Percentiles rank a stretch among this genome's conserved stretches.
These are phyloP conservation scores for Hawksworthiomyces lignivorus DNA, from an alignment of 2,329 filamentous ascomycete genomes.

Conservation along the genomic window DNA sequence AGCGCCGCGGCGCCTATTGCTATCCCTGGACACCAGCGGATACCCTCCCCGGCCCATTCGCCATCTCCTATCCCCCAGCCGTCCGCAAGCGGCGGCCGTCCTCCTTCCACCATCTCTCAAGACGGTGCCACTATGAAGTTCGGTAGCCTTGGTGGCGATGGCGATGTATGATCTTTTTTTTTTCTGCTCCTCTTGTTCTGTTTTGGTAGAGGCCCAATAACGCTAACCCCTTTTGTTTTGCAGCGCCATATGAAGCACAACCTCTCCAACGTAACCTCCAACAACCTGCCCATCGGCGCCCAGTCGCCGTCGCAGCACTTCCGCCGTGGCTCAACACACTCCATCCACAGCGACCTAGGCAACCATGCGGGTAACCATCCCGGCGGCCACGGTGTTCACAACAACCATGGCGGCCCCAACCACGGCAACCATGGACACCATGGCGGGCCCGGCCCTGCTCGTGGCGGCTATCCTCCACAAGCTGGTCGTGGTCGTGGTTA, in stretches of 20 bases:
- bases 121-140: constrained; percentile 66
- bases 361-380: constrained; percentile 52
- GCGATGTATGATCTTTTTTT: constrained; percentile 54
- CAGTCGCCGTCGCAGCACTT: constrained; percentile 60
- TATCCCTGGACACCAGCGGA: constrained; percentile 60
- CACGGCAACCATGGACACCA: constrained; percentile 48
- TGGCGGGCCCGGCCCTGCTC: constrained; percentile 50
- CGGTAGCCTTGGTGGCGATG: constrained; percentile 74
- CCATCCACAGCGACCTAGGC: constrained; percentile 65
- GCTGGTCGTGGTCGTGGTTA: constrained; percentile 41
- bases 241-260: constrained; percentile 61
- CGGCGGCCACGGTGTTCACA: constrained; percentile 51
- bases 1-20: constrained; percentile 48
- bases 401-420: constrained; percentile 69
- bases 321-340: constrained; percentile 80
- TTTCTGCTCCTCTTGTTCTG: constrained; percentile 2
- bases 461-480: constrained; percentile 44
- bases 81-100: constrained; percentile 74
- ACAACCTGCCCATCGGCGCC: constrained; percentile 37
- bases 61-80: constrained; percentile 91
- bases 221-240: constrained; percentile 17
- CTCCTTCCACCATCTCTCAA: constrained; percentile 66
- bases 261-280: constrained; percentile 49
- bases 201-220: too few relatives aligned
- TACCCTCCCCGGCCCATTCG: constrained; percentile 78